Base-by-base conservation (phyloP, 139 green algal species). In the Mychonastes homosphaera region DNA sequence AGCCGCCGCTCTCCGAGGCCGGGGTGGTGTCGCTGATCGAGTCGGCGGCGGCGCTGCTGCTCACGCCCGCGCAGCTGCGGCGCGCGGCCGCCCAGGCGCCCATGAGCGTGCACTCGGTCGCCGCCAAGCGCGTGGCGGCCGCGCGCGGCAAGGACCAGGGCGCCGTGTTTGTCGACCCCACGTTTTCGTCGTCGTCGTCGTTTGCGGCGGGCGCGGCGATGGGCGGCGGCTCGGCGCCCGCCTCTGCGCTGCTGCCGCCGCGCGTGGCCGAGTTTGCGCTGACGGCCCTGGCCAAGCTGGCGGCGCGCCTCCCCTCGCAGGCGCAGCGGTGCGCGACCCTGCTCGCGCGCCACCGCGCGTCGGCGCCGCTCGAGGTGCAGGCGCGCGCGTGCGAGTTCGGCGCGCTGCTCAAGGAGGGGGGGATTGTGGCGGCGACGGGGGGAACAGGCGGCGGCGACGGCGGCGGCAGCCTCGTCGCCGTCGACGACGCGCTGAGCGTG, bases 211-310 rank as follows among this genome's bases (percentile, higher is more conserved):
- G 23, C 24, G 35, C 76, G 15, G 62, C 85, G 50, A 64, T 48
- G n/a, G 43, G 58, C 58, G 35, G 47, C 19, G 35, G 27, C 15
- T 44, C 50, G 23, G 70, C 61, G 24, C 30, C 46, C 2, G 50
- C 28, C 45, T 23, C 28, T n/a, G n/a, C n/a, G n/a, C n/a, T 40
- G 40, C 40, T 62, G 52, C 35, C 51, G 15, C 27, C 44, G 21
- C 52, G 30, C 18, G 44, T 49, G 18, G 40, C 39, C 8, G 84
- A 89, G 75, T 86, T 86, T 51, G 67, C 67, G n/a, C 64, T 96
- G 16, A 90, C 80, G 1, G 77, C 89, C 2, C 76, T 90, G 33
- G 79, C 84, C 58, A 96, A 96, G 83, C 79, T 96, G 36, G 80
- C 75, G 1, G 71, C 79, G 4, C 72, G 85, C 3, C 71, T 88